phyloP scores from a whole-genome alignment of 2,329 filamentous ascomycete genomes.

The Trichoderma atroviride region DNA sequence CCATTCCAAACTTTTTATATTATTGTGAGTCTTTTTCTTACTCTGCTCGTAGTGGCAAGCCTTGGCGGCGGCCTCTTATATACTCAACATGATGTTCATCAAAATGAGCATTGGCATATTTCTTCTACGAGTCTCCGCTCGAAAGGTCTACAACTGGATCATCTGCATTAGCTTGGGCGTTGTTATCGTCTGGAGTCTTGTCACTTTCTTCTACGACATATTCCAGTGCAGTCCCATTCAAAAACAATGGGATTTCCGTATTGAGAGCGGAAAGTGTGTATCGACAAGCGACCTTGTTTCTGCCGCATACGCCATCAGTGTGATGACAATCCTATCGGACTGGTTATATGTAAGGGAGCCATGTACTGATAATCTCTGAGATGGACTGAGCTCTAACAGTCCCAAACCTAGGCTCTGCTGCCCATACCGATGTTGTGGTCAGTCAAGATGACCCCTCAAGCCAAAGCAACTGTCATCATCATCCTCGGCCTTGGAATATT shows the following conservation, averaged over 20 bases:
- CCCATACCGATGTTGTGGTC: slow-evolving; percentile 59
- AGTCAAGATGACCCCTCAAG: slow-evolving; percentile 55
- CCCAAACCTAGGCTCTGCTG: slow-evolving; percentile 46
- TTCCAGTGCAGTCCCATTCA: slow-evolving; percentile 55
- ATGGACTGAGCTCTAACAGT: neutral
- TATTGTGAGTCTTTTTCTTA: neutral
- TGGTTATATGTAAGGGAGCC: slow-evolving; percentile 51
- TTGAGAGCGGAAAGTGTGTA: slow-evolving; percentile 49
- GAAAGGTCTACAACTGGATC: slow-evolving; percentile 52
- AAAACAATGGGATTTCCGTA: slow-evolving; percentile 57
- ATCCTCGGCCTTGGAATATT: slow-evolving; percentile 56
- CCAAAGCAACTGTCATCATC: slow-evolving; percentile 54
- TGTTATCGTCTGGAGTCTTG: slow-evolving; percentile 50
- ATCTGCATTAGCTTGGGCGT: slow-evolving; percentile 50
- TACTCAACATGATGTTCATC: slow-evolving; percentile 59
- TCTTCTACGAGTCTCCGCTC: slow-evolving; percentile 51
- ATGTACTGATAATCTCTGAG: neutral
- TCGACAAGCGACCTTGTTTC: slow-evolving; percentile 47
- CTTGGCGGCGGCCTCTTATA: slow-evolving; percentile 53
- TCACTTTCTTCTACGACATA: slow-evolving; percentile 56
- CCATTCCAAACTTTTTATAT: neutral
- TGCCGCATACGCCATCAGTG: slow-evolving; percentile 55
- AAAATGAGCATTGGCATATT: slow-evolving; percentile 60
- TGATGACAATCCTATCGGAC: slow-evolving; percentile 56
- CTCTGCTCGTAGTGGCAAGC: slow-evolving; percentile 50